Evolutionary conservation across 768 basidiomycete genomes (phyloP), one percentile per base, ranked within the genome.

Genomic region (Amanita pseudoporphyria): DNA sequence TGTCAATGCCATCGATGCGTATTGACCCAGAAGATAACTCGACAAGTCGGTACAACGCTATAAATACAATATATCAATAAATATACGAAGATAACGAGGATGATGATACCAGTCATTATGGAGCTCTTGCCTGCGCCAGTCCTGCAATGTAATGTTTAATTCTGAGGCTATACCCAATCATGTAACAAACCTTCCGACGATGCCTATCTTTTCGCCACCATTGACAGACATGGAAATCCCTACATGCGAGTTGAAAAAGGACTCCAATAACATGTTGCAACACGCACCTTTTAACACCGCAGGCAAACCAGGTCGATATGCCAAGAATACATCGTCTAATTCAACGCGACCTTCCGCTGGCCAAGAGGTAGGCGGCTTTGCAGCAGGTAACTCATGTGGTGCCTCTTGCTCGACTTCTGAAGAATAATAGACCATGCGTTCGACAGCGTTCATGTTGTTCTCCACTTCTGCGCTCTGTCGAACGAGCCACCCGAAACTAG

Each of bases 391-490:
- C 35, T 81, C 73, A 57, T 86, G 79, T 1, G 84, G 74, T 1
- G 84, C 77, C 64, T 94, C 91, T 62, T 92, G 85, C 60, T 92
- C 89, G 13, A 96, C 70, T 24, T 80, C 75, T 16, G 76, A 74
- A 37, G 84, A 81, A 58, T 96, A 96, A 60, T 91, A 78, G 3
- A 90, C 68, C 14, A 97, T 72, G 22, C 93, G 83, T 61, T 89
- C 87, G 6, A 88, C 85, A n/a, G 81, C 79, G 62, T 91, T 91
- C 87, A 94, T 92, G 63, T 93, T 78, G 63, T 96, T 95, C 64
- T 95, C 91, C 9, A 93, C 83, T 61, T 94, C 91, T 2, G 86
- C 82, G 35, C 73, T 74, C 63, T 88, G 86, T 6, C 84, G 79
- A 36, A 86, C 77, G 63, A 87, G 74, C 81, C 79, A 88, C 18